phyloP scores from a whole-genome alignment of 192 early-diverging fungal genomes.

The Geranomyces variabilis region DNA sequence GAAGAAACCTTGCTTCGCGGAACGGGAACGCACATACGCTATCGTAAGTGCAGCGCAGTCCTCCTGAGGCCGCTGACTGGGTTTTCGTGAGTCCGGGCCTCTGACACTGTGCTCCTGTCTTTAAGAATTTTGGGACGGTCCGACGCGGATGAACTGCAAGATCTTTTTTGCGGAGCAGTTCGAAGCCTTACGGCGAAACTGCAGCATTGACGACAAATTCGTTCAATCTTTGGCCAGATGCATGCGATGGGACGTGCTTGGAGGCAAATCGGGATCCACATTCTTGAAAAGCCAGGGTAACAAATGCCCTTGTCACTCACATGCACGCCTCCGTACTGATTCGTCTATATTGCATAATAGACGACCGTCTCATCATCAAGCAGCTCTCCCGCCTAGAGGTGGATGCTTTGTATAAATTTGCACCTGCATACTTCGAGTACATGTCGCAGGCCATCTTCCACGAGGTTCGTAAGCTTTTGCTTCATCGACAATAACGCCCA shows the following conservation, averaged over 20 bases:
- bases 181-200: conserved; percentile 81
- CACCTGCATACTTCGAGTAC: conserved; percentile 87
- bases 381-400: conserved; percentile 81
- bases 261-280: conserved; percentile 90
- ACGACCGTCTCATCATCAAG: conserved; percentile 92
- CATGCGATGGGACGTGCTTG: conserved; percentile 76
- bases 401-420: conserved; percentile 87
- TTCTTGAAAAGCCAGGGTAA: conserved; percentile 83
- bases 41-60: conserved; percentile 53
- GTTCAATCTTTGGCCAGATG: conserved; percentile 88
- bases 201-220: conserved; percentile 81
- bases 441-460: conserved; percentile 80
- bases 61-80: neutral
- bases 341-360: conserved; percentile 36
- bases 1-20: conserved; percentile 70
- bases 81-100: neutral
- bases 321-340: neutral
- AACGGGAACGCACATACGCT: conserved; percentile 75
- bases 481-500: neutral
- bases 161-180: conserved; percentile 93
- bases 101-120: neutral
- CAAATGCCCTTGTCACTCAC: neutral
- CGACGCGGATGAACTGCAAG: conserved; percentile 82
- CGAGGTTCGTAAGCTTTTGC: conserved; percentile 49
- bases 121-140: conserved; percentile 69